These are phyloP conservation scores for Tubosaeta brunneosetosa DNA, from an alignment of 768 basidiomycete species.

Conservation along the genomic window DNA sequence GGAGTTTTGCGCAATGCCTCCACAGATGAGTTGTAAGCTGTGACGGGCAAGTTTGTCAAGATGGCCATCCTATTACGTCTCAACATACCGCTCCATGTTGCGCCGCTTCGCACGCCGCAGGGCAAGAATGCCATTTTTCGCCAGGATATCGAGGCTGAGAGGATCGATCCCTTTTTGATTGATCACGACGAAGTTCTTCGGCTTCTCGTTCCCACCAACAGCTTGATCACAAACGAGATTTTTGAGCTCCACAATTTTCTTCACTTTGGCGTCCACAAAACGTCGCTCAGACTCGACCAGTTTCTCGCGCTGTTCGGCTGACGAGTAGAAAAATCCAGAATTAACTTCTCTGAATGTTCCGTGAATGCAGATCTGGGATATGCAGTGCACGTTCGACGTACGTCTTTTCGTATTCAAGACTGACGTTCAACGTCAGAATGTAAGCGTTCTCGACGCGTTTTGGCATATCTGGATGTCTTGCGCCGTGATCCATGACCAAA, in stretches of 20 bases:
- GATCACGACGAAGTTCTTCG: conserved; percentile 87
- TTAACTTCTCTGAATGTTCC: conserved; percentile 80
- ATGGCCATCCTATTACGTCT: conserved; percentile 31
- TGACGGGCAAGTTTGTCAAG: conserved; percentile 11
- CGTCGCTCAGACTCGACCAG: conserved; percentile 95
- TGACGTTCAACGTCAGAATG: conserved; percentile 94
- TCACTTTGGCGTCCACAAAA: conserved; percentile 90
- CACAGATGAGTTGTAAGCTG: conserved; percentile 90
- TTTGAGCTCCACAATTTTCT: conserved; percentile 96
- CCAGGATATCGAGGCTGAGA: conserved; percentile 89
- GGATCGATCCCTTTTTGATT: conserved; percentile 99
- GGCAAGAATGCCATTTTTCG: conserved; percentile 94
- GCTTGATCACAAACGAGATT: conserved; percentile 93
- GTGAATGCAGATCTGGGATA: conserved; percentile 17
- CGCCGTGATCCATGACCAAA: conserved; percentile 95
- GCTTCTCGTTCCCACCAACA: conserved; percentile 75
- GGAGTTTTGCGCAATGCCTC: conserved; percentile 95
- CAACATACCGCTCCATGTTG: conserved; percentile 89
- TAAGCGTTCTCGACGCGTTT: conserved; percentile 96
- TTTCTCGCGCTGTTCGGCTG: conserved; percentile 96
- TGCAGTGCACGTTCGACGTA: conserved; percentile 41
- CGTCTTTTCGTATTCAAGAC: conserved; percentile 99
- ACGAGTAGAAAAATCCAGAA: conserved; percentile 98
- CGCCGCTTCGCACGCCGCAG: conserved; percentile 93
- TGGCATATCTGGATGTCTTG: conserved; percentile 98